phyloP scores from a whole-genome alignment of 352 stramenopile species.

The Phytophthora uliginosa region DNA sequence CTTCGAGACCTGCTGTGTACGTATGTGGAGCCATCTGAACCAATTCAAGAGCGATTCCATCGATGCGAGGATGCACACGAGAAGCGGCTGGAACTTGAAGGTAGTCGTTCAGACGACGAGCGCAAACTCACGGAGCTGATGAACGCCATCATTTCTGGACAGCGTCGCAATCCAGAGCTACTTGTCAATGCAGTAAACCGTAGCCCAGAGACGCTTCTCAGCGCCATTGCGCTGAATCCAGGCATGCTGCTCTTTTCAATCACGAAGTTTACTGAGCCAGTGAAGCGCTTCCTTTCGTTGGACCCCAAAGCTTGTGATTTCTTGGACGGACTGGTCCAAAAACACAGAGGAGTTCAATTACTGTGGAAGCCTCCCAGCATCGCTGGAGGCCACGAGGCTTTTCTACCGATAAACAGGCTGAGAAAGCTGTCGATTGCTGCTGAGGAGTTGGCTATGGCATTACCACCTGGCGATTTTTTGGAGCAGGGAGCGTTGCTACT shows the following conservation, averaged over 20 bases:
- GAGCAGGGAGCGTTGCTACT: conserved; percentile 39
- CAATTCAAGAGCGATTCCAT: conserved; percentile 60
- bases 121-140: conserved; percentile 46
- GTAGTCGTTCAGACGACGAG: conserved; percentile 32
- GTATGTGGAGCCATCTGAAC: conserved; percentile 52
- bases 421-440: conserved; percentile 26
- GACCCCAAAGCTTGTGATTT: conserved; percentile 67
- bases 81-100: conserved; percentile 32
- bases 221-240: conserved; percentile 64
- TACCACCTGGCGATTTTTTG: conserved; percentile 22
- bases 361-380: conserved; percentile 54
- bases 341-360: conserved; percentile 67
- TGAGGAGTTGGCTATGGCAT: conserved; percentile 22
- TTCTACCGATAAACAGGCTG: conserved; percentile 8
- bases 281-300: conserved; percentile 77
- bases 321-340: conserved; percentile 57
- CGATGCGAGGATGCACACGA: conserved; percentile 44
- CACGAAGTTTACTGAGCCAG: conserved; percentile 66
- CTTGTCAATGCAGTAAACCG: conserved; percentile 72
- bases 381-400: conserved; percentile 12
- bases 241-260: conserved; percentile 81
- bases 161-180: conserved; percentile 64
- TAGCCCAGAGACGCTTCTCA: conserved; percentile 76
- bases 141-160: conserved; percentile 57
- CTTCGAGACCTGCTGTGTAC: conserved; percentile 53